These are phyloP conservation scores for Ceratobasidium sp. DNA, from an alignment of 1,284 basidiomycete genomes.

Conservation along the genomic window DNA sequence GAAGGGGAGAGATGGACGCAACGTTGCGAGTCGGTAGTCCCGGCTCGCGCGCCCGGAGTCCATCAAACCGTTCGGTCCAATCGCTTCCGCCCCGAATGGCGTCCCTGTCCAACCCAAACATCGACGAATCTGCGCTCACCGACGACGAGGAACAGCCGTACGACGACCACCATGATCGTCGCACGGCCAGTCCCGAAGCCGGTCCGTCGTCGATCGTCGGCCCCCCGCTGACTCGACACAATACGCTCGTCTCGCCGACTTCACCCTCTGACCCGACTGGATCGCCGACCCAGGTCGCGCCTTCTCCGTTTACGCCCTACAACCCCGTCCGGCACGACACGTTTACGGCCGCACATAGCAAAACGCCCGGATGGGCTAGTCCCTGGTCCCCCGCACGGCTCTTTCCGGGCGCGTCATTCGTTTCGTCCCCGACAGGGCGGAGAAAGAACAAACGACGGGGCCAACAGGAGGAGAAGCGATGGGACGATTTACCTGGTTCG, in stretches of 20 bases:
- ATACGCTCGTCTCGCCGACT: not conserved
- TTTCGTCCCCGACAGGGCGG: not conserved
- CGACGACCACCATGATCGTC: not conserved
- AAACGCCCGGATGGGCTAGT: conserved; percentile 75
- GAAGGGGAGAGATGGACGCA: not conserved
- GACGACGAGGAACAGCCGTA: not conserved
- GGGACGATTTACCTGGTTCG: conserved; percentile 31
- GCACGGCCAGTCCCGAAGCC: not conserved
- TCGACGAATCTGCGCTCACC: not conserved
- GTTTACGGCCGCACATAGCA: conserved; percentile 70
- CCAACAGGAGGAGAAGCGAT: conserved; percentile 31
- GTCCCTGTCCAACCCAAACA: conserved; percentile 1
- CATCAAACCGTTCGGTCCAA: conserved; percentile 11
- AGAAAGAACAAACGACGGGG: conserved; percentile 21
- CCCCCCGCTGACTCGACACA: conserved; percentile 9
- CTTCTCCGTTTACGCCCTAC: conserved; percentile 17
- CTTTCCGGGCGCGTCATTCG: conserved; percentile 16
- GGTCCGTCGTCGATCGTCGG: not conserved
- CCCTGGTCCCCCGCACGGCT: conserved; percentile 70
- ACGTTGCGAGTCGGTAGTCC: not conserved
- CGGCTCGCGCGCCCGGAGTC: conserved; percentile 1
- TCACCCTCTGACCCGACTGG: not conserved
- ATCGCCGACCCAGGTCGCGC: not conserved
- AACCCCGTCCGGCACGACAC: conserved; percentile 60
- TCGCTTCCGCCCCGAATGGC: conserved; percentile 23